Evolutionary conservation across 768 basidiomycete species (phyloP), one percentile per base, ranked within the genome.

Genomic region (Collybiopsis luxurians): DNA sequence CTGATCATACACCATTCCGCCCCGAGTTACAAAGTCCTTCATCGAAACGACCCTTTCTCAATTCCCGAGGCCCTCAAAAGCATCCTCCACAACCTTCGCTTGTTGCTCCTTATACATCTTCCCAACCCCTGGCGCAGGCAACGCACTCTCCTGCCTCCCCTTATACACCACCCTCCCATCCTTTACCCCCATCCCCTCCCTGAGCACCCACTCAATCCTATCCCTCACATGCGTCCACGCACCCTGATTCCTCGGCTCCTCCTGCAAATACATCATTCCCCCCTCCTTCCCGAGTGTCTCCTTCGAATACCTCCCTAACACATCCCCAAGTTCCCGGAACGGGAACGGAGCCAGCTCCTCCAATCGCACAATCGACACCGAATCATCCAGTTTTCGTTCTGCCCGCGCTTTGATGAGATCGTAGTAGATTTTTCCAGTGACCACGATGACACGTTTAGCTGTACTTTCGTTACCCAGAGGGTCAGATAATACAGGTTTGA

Each of bases 341-440:
- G 95, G 94, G 82, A 97, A 96, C 0, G 94, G 95, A 6, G 86
- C 83, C 2, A 96, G 76, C 66, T 95, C 94, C 66, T 96, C 92
- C 42, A 93, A 64, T n/a, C 90, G 83, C 28, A 93, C 71, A 54
- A 95, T 74, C 0, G 88, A 87, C 1, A 93, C 80, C 0, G 69
- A 64, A 44, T 77, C 74, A 15, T 77, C 71, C 6, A 86, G 67
- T 1, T 73, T 73, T 17, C 73, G 75, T 4, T 76, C 69, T 34
- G 82, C 71, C 6, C 92, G 84, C 56, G 88, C 83, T 60, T 88
- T 90, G 59, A 80, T 71, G 13, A 96, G 83, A 21, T 95, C 92
- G 70, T 95, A 95, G 72, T 92, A 96, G 1, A 93, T 69, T 73
- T 96, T 96, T 12, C 94, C 94, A 0, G 86, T 81, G 48, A 92